Base-by-base conservation (phyloP, 371 early-diverging fungal species). In the Mortierella sp. region DNA sequence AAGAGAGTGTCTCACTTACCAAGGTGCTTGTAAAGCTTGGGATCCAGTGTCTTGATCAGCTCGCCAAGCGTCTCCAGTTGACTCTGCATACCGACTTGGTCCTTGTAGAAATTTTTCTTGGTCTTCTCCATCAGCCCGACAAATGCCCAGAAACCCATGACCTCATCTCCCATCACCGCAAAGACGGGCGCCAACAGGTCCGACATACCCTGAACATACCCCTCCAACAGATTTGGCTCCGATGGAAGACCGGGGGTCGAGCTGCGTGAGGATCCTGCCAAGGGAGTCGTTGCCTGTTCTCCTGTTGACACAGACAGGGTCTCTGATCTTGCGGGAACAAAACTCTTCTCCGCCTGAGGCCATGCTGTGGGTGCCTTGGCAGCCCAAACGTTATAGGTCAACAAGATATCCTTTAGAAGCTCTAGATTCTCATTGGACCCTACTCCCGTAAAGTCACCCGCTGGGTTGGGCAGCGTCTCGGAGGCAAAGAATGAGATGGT, bases 141-240 rank as follows among this genome's bases (percentile, higher is more conserved):
- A 82, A 97, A 97, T 23, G 93, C 91, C 96, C 97, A 97, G 71
- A 97, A 98, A 0, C 96, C 88, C 70, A 93, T 90, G 12, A 91
- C 93, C 81, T 98, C 98, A 68, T 96, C 92, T 43, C 89, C 88
- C 89, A 96, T 92, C 0, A 93, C 93, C 1, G 89, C 92, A 85
- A 94, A 91, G 11, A 98, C 75, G 1, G 97, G 97, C 7, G 97
- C 91, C 28, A 94, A 82, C 11, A 98, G 80, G 75, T 98, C 98
- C 19, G 93, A 94, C 98, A 98, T 98, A 47, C 98, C 98, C 82
- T 98, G 98, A 0, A 97, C 98, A 75, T 98, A 98, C 4, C 96
- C 97, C 66, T 83, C 68, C 45, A 74, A 26, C 26, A 66, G 43
- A 57, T 68, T 71, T n/a, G 66, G 47, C 56, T 68, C 72, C 19